A percentile compares a stretch with the other conserved stretches of the same genome.
Conservation (phyloP, 2,329 filamentous ascomycete species). For the Apiospora pterosperma region DNA sequence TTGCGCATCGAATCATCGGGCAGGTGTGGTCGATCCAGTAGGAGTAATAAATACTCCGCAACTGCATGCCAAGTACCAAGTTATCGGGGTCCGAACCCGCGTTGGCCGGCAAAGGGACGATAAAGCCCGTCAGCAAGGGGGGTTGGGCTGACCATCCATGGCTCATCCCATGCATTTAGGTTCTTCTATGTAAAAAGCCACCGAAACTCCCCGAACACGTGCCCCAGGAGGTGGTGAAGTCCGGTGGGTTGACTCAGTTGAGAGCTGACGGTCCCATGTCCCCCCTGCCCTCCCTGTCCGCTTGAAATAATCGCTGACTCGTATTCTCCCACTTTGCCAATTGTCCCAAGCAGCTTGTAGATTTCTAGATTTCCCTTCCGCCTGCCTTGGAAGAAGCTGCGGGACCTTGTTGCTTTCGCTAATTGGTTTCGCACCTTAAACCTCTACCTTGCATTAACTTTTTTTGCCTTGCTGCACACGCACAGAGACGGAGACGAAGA, state of each 20-base stretch:
- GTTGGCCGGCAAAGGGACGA: neutral
- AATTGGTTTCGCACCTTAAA: neutral
- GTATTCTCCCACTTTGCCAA: neutral
- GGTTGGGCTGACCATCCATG: neutral
- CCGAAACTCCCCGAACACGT: neutral
- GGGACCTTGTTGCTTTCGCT: neutral
- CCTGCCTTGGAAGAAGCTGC: neutral
- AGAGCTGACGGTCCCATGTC: neutral
- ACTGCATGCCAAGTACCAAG: neutral
- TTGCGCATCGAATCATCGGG: neutral
- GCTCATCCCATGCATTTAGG: neutral
- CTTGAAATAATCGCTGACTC: neutral
- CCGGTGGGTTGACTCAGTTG: neutral
- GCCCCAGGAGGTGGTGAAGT: neutral
- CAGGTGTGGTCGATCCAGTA: too few species aligned
- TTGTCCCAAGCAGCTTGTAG: neutral
- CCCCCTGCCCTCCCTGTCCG: too few species aligned
- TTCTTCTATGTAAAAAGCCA: neutral
- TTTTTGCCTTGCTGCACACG: neutral
- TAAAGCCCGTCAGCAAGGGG: neutral
- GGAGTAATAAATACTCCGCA: neutral
- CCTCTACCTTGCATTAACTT: neutral
- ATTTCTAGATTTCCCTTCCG: neutral
- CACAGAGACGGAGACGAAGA: neutral
- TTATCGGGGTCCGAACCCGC: neutral